Base-by-base conservation (phyloP, 805 yeast species). In the Cyberlindnera meyerae region DNA sequence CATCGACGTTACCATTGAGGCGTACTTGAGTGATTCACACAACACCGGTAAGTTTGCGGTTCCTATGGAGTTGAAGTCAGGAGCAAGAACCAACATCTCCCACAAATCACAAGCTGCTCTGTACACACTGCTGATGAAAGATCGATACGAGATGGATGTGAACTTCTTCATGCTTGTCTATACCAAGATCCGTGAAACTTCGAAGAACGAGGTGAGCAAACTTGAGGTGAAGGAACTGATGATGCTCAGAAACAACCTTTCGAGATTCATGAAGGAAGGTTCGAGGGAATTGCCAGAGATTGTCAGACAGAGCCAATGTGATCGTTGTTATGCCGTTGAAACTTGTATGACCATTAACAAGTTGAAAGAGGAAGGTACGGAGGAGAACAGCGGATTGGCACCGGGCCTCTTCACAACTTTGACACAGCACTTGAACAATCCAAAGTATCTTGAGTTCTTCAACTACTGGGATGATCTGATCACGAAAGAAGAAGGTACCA, bases 51-150 rank as follows among this genome's bases (percentile, higher is more conserved):
- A 65, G 24, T 68, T 54, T 37, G 69, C 87, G 11, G 71, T 78
- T 1, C 97, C 97, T 0, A 65, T 93, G 62, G 99, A 93, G 55
- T 77, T 93, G 40, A 93, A 93, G 55, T 87, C 97, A 0, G 96
- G 97, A 0, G 67, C 65, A 35, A 60, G 68, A 22, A 76, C 74
- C 31, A 67, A 77, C 26, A 57, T 81, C 5, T 60, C 80, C 4
- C 96, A 93, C 57, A 77, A 82, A 34, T 95, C 95, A 0, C 98
- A 93, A 57, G 82, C 93, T 0, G 71, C 89, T 0, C 62, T 93
- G 6, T 93, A 93, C 54, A 78, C 95, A 0, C 60, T 90, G 12
- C 61, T 93, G 39, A 70, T 87, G 49, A 76, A 77, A 31, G 97
- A 93, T 44, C 64, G 94, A 18, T 90, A 90, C 56, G 80, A 77